phyloP scores from a whole-genome alignment of 2,329 filamentous ascomycete species.

The Ophiostoma novo-ulmi region DNA sequence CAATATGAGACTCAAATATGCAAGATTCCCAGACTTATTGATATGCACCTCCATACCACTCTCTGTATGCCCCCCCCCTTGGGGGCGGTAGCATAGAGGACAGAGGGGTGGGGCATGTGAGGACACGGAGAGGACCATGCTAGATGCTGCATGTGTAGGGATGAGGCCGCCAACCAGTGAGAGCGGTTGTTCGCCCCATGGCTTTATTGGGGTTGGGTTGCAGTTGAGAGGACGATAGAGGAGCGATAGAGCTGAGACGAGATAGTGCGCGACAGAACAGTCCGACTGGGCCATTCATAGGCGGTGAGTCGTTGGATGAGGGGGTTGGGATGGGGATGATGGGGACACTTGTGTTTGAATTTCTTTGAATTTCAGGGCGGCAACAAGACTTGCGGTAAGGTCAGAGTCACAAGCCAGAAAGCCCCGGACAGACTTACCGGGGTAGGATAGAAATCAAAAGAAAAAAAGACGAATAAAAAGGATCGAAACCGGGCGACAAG shows the following conservation, averaged over 20 bases:
- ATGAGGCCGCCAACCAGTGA: slow-evolving; percentile 10
- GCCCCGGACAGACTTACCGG: background rate
- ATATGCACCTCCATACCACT: background rate
- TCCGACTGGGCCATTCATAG: background rate
- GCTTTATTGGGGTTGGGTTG: slow-evolving; percentile 2
- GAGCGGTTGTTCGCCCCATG: slow-evolving; percentile 7
- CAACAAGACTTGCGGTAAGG: slow-evolving; percentile 1
- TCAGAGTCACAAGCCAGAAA: background rate
- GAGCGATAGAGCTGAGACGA: slow-evolving; percentile 7
- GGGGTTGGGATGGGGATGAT: background rate
- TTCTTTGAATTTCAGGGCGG: background rate
- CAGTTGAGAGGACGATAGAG: background rate
- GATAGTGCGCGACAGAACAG: background rate
- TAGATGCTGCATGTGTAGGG: slow-evolving; percentile 13
- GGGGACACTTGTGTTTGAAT: background rate
- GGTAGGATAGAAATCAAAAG: background rate
- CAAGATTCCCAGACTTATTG: background rate
- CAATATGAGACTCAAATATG: slow-evolving; percentile 5
- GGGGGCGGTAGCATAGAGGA: background rate
- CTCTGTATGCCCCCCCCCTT: background rate
- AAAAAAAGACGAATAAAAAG: background rate
- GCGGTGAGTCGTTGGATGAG: slow-evolving; percentile 2
- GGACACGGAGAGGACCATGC: background rate
- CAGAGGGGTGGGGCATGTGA: background rate
- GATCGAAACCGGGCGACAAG: background rate